A percentile compares a stretch with the other conserved stretches of the same genome.
phyloP scores from a whole-genome alignment of 257 asterid species.

The Solanum tarapatanum region DNA sequence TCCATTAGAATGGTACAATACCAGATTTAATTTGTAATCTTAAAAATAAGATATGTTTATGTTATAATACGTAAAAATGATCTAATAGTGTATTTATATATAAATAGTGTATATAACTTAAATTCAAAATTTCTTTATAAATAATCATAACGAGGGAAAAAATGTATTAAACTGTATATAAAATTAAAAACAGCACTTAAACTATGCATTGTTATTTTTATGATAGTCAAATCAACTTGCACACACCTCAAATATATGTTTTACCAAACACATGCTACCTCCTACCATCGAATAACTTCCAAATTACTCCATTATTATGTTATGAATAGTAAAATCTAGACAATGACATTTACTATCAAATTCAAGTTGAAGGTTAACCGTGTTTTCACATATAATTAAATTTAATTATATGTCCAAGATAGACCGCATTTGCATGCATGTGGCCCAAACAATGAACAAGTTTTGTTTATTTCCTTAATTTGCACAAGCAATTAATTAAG shows the following conservation, averaged over 20 bases:
- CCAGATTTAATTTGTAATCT: not conserved
- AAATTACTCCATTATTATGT: not conserved
- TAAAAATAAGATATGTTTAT: not conserved
- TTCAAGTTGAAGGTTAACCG: not conserved
- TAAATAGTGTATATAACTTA: not conserved
- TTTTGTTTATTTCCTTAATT: not conserved
- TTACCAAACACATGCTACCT: not conserved
- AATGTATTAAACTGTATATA: not conserved
- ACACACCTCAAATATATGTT: not conserved
- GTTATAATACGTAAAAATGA: not conserved
- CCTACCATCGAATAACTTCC: not conserved
- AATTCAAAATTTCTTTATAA: not conserved
- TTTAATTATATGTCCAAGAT: not conserved
- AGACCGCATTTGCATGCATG: not conserved
- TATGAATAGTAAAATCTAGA: not conserved
- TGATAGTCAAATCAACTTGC: fast-evolving
- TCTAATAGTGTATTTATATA: not conserved
- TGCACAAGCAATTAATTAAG: not conserved
- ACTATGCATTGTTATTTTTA: not conserved
- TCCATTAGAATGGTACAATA: not conserved
- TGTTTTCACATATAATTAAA: not conserved
- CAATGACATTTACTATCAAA: not conserved
- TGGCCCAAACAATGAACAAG: not conserved
- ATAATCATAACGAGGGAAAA: not conserved
- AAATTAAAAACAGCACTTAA: not conserved